Evolutionary conservation across 148 eudicot genomes (phyloP).

Genomic region (Spergularia marina): DNA sequence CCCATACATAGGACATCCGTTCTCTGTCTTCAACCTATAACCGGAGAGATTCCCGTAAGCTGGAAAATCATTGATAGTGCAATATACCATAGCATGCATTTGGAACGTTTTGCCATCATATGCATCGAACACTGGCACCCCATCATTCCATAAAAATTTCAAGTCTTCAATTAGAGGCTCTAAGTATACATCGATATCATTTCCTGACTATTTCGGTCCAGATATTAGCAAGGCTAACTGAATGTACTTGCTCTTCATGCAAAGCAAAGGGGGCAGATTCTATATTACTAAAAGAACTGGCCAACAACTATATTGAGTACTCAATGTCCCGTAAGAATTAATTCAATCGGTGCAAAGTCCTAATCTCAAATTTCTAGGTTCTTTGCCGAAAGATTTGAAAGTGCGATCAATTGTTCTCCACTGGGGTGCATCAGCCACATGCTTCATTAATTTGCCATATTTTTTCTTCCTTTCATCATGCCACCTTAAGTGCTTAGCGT

Average conservation of each 20-base stretch:
- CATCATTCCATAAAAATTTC: not conserved
- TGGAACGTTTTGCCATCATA: not conserved
- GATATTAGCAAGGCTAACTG: too few species aligned
- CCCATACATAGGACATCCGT: not conserved
- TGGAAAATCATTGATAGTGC: not conserved
- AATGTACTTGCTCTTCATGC: not conserved
- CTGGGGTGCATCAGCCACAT: not conserved
- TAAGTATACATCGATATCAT: too few species aligned
- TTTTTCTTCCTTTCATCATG: not conserved
- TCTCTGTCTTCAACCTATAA: not conserved
- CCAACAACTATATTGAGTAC: not conserved
- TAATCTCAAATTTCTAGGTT: not conserved
- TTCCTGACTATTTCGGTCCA: too few species aligned
- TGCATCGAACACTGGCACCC: not conserved
- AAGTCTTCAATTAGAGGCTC: not conserved
- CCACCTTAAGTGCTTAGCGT: not conserved
- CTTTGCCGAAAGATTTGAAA: not conserved
- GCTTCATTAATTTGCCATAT: not conserved
- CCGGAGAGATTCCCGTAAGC: not conserved
- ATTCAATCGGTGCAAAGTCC: conserved; percentile 6
- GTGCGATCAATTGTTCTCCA: not conserved
- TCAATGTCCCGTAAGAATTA: not conserved
- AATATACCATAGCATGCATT: not conserved
- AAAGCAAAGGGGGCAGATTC: not conserved
- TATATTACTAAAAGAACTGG: not conserved